Evolutionary conservation across 2,329 filamentous ascomycete species (phyloP).

Genomic region (Colletotrichum echinochloae): DNA sequence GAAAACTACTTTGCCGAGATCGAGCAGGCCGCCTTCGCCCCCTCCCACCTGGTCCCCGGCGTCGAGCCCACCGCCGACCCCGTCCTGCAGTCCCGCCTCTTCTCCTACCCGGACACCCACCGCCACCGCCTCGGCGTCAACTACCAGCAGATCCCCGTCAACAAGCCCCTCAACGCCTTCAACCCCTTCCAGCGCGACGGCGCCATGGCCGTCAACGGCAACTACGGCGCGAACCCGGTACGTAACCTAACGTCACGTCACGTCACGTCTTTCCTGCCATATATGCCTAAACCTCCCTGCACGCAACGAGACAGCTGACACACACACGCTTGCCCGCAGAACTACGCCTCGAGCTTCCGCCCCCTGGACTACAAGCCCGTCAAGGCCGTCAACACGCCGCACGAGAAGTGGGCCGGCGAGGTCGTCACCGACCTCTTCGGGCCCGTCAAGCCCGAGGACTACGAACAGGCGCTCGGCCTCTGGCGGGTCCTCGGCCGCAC

Average conservation of each 20-base stretch:
- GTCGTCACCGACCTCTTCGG: constrained; percentile 58
- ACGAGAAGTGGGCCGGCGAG: constrained; percentile 62
- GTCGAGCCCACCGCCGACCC: constrained; percentile 72
- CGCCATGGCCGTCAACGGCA: constrained; percentile 74
- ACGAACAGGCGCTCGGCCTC: constrained; percentile 60
- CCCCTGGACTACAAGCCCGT: constrained; percentile 57
- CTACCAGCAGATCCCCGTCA: constrained; percentile 74
- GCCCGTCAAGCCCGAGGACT: constrained; percentile 62
- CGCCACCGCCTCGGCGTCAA: constrained; percentile 73
- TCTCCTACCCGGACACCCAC: constrained; percentile 72
- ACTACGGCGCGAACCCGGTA: constrained; percentile 68
- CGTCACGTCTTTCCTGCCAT: not conserved
- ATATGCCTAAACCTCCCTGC: not conserved
- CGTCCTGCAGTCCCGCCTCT: constrained; percentile 70
- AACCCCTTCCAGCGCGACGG: constrained; percentile 82
- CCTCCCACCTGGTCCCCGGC: constrained; percentile 73
- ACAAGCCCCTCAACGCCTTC: constrained; percentile 66
- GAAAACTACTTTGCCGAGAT: constrained; percentile 78
- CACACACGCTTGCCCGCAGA: constrained; percentile 43
- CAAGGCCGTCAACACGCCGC: constrained; percentile 52
- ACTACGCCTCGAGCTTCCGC: constrained; percentile 64
- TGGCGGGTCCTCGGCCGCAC: constrained; percentile 62
- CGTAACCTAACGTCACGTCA: too few relatives aligned
- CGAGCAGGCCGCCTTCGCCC: constrained; percentile 76
- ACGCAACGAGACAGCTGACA: not conserved